Evolutionary conservation across 2,329 filamentous ascomycete species (phyloP).

Genomic region (Xylariaceae sp.): DNA sequence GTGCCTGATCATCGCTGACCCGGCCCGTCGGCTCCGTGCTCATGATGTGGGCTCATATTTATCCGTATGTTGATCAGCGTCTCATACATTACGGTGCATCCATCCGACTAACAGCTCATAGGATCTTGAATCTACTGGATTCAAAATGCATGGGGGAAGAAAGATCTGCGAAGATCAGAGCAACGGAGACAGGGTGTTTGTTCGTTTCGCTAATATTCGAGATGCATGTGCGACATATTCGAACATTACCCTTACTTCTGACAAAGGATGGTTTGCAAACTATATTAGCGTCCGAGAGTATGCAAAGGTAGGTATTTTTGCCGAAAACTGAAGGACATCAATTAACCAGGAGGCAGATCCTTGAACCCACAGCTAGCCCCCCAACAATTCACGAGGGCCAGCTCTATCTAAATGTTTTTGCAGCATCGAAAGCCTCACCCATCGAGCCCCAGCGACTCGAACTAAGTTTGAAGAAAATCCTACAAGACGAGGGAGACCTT

Average conservation of each 20-base stretch:
- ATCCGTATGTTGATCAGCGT: constrained; percentile 36
- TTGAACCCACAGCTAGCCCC: constrained; percentile 29
- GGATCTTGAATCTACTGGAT: constrained; percentile 39
- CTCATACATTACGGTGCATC: neutral
- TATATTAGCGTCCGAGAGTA: constrained; percentile 45
- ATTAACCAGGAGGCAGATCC: constrained; percentile 24
- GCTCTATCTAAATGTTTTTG: constrained; percentile 47
- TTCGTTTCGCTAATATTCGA: constrained; percentile 57
- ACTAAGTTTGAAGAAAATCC: constrained; percentile 37
- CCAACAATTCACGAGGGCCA: constrained; percentile 52
- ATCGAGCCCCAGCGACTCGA: constrained; percentile 33
- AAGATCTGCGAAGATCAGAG: constrained; percentile 32
- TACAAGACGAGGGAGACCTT: constrained; percentile 48
- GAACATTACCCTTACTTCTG: constrained; percentile 40
- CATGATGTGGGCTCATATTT: constrained; percentile 44
- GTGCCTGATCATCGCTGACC: constrained; percentile 41
- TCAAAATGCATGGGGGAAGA: constrained; percentile 37
- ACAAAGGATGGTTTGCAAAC: constrained; percentile 44
- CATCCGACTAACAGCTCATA: constrained; percentile 28
- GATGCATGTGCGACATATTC: constrained; percentile 52
- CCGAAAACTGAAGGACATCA: neutral
- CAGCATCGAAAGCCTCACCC: constrained; percentile 18
- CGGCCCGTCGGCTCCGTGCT: constrained; percentile 29
- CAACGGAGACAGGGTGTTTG: constrained; percentile 43
- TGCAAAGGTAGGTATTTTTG: constrained; percentile 33